Evolutionary conservation across 345 rosid species (phyloP).

Genomic region (Eucalyptus curtisii): DNA sequence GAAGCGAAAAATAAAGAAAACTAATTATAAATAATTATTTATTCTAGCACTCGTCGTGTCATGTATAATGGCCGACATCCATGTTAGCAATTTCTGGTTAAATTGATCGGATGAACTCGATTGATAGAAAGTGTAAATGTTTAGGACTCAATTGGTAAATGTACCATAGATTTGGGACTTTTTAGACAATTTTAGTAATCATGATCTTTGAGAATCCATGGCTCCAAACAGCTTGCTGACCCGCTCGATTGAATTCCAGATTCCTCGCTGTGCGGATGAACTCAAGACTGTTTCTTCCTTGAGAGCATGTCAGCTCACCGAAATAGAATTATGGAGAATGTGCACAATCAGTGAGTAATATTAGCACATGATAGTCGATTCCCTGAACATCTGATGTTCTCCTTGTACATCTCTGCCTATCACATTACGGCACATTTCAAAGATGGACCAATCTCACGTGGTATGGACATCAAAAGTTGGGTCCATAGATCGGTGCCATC

Average conservation of each 20-base stretch:
- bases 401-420: background rate
- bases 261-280: background rate
- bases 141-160: too few relatives aligned
- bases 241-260: background rate
- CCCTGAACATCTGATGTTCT: background rate
- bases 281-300: background rate
- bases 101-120: too few relatives aligned
- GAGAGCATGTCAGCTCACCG: background rate
- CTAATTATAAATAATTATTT: too few relatives aligned
- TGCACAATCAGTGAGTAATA: background rate
- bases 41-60: rapidly evolving
- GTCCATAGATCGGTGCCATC: background rate
- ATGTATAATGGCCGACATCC: too few relatives aligned
- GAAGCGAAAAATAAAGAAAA: too few relatives aligned
- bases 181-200: background rate
- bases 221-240: background rate
- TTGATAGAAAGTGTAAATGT: too few relatives aligned
- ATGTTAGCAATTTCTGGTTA: too few relatives aligned
- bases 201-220: background rate
- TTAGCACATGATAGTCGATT: background rate
- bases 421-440: background rate
- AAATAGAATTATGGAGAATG: background rate
- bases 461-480: background rate
- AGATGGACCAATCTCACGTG: background rate
- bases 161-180: too few relatives aligned